Base-by-base conservation (phyloP, 169 alveolate genomes). In the Plasmodium inui region DNA sequence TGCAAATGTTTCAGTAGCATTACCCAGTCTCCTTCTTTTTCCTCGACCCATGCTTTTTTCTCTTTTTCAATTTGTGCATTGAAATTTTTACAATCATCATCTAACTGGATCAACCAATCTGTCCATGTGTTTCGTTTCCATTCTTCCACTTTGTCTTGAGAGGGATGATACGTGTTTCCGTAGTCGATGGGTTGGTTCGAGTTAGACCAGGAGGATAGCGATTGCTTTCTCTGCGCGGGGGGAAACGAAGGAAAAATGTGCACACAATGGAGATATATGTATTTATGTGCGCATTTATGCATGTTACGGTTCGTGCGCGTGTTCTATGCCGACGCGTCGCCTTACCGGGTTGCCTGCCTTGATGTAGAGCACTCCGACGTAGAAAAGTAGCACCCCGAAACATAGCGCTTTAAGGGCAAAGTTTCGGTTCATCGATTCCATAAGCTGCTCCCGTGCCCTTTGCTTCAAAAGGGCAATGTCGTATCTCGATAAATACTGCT, bases 41-140 rank as follows among this genome's bases (percentile, higher is more conserved):
- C 57, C 3, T 82, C 89, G 8, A 82, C n/a, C 89, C 89, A 82
- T 82, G 44, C 89, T 9, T 28, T 55, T 22, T 82, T 82, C 7
- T 55, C 53, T 39, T 46, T 55, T 8, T 82, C 89, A 53, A 82
- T 32, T 12, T 82, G 46, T 22, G 8, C 32, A 46, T 0, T 55
- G 34, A 82, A 82, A 6, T 26, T 8, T 12, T 55, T 55, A 79
- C 89, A 82, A 1, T 32, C 76, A 9, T 30, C 89, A 0, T 82
- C 89, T 22, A 82, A 82, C 1, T 50, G 37, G 50, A 5, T 0
- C 78, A 82, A 8, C 89, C 89, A 82, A 4, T 82, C 30, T 5
- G 30, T 26, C 89, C 89, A 82, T 0, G 26, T 30, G 37, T 30
- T 55, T 28, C 76, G 6, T 17, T 82, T 82, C 89, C 89, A 82